Conservation (phyloP, 768 basidiomycete species). For the Dentipellis fragilis region DNA sequence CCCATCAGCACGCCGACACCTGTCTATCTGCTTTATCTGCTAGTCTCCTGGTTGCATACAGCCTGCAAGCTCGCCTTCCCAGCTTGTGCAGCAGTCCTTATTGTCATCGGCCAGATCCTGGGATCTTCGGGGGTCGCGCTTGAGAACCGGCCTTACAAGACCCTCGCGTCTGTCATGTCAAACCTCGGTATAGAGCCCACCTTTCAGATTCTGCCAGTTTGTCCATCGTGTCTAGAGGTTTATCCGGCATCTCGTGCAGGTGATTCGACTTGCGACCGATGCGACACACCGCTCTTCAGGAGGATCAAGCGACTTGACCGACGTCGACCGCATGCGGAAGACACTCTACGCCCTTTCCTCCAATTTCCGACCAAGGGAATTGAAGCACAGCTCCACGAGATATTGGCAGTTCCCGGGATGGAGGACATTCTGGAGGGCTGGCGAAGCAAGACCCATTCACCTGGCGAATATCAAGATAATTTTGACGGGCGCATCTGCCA, state of each 20-base stretch:
- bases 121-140: neutral
- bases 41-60: neutral
- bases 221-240: neutral
- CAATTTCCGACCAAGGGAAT: neutral
- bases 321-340: neutral
- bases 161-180: neutral
- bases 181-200: neutral
- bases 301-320: neutral
- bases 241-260: neutral
- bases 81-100: neutral
- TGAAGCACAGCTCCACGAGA: neutral
- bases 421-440: conserved; percentile 18
- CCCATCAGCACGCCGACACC: neutral
- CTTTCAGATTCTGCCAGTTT: neutral
- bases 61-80: neutral
- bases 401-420: conserved; percentile 12
- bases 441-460: neutral
- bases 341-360: neutral
- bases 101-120: neutral
- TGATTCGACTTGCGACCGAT: neutral
- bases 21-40: neutral
- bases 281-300: neutral
- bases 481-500: conserved; percentile 21
- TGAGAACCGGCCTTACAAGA: neutral
- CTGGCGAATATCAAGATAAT: conserved; percentile 16